Evolutionary conservation across 768 basidiomycete species (phyloP).

Genomic region (Thelephora ganbajun): DNA sequence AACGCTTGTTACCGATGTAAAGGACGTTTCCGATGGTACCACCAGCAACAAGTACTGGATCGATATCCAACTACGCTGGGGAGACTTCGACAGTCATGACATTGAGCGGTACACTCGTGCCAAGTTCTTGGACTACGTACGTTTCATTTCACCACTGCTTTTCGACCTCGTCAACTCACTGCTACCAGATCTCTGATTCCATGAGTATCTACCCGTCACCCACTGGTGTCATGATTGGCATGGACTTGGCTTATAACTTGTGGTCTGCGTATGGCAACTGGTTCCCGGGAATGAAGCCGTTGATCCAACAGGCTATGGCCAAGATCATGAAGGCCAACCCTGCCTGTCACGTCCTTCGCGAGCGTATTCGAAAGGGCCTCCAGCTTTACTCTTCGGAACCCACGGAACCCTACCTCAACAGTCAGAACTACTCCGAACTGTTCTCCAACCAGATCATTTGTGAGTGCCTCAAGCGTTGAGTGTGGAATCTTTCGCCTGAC

Average conservation of each 20-base stretch:
- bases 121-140: slow-evolving; percentile 94
- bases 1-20: slow-evolving; percentile 87
- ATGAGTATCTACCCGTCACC: slow-evolving; percentile 99
- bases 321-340: slow-evolving; percentile 99
- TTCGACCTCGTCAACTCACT: slow-evolving; percentile 1
- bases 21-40: slow-evolving; percentile 94
- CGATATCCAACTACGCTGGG: slow-evolving; percentile 90
- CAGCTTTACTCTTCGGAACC: slow-evolving; percentile 98
- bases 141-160: slow-evolving; percentile 13
- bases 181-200: slow-evolving; percentile 68
- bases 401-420: slow-evolving; percentile 97
- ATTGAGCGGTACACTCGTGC: slow-evolving; percentile 98
- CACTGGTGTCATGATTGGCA: slow-evolving; percentile 96
- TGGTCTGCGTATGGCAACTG: slow-evolving; percentile 99
- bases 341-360: slow-evolving; percentile 90
- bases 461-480: slow-evolving; percentile 17
- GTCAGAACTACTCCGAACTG: slow-evolving; percentile 89
- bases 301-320: slow-evolving; percentile 97
- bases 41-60: slow-evolving; percentile 99
- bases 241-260: slow-evolving; percentile 96
- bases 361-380: slow-evolving; percentile 96
- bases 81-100: slow-evolving; percentile 98
- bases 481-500: slow-evolving; percentile 3
- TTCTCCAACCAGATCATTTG: slow-evolving; percentile 99
- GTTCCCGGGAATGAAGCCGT: slow-evolving; percentile 98